These are phyloP conservation scores for Rhodamnia argentea DNA, from an alignment of 345 rosid genomes.

Conservation along the genomic window DNA sequence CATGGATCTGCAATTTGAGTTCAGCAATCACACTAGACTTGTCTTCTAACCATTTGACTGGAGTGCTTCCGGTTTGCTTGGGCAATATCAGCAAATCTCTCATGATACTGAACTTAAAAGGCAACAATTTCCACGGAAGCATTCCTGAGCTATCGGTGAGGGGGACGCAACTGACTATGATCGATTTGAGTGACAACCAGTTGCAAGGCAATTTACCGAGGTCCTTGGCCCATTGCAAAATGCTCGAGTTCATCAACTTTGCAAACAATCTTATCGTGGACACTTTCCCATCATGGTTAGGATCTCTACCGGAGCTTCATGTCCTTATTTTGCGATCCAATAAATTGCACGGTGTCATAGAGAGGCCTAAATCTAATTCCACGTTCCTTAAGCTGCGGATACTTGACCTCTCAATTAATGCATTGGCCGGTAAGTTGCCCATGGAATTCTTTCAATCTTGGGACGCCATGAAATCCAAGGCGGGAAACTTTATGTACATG, in stretches of 20 bases:
- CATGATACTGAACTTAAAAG: background rate
- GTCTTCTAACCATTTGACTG: constrained; percentile 4
- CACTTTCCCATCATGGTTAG: background rate
- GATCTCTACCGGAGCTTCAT: background rate
- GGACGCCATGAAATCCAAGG: constrained; percentile 7
- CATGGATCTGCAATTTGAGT: background rate
- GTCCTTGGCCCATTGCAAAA: background rate
- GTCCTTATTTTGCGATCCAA: background rate
- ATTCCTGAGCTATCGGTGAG: background rate
- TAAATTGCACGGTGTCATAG: background rate
- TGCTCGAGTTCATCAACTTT: background rate
- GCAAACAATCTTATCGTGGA: background rate
- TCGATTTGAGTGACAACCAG: background rate
- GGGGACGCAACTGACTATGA: background rate
- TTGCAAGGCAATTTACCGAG: background rate
- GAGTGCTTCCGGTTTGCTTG: constrained; percentile 17
- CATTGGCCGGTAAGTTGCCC: constrained; percentile 4
- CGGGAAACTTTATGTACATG: too few species aligned
- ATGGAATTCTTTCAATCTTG: constrained; percentile 2
- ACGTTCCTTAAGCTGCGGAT: constrained; percentile 1
- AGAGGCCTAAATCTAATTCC: background rate
- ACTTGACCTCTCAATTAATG: constrained; percentile 6
- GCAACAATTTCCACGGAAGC: background rate
- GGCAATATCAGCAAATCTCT: background rate
- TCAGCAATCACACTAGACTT: constrained; percentile 1